Percentiles rank a stretch among this genome's conserved stretches.
phyloP scores from a whole-genome alignment of 2,329 filamentous ascomycete species.

The Dryadomyces sulphureus region DNA sequence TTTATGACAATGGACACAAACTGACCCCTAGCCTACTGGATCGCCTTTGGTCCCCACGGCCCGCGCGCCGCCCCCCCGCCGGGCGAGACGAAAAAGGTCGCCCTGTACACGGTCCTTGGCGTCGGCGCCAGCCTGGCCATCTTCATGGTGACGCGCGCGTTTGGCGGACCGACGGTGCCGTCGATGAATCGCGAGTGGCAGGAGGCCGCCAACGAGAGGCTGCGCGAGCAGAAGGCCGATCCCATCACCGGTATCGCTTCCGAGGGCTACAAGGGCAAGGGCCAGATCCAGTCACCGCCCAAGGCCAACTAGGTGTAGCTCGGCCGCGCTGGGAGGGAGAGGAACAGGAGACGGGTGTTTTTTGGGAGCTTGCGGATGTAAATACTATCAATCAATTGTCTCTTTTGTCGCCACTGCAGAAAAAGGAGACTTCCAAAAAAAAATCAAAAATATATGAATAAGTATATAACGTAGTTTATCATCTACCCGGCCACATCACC shows the following conservation, averaged over 20 bases:
- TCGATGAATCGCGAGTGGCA: constrained; percentile 98
- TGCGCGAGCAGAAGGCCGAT: constrained; percentile 79
- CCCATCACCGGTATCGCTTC: constrained; percentile 74
- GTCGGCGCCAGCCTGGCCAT: constrained; percentile 51
- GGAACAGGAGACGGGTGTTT: neutral
- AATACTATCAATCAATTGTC: too few species aligned
- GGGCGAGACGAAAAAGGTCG: constrained; percentile 69
- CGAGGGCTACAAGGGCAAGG: constrained; percentile 63
- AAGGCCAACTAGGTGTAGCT: constrained; percentile 26
- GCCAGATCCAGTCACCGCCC: constrained; percentile 59
- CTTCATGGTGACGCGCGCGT: constrained; percentile 58
- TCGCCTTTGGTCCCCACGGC: constrained; percentile 92
- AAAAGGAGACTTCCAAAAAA: too few species aligned
- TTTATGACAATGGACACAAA: too few species aligned
- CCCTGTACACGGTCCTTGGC: constrained; percentile 56
- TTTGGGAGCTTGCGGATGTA: too few species aligned
- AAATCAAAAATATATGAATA: too few species aligned
- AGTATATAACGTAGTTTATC: too few species aligned
- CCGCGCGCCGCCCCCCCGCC: constrained; percentile 73
- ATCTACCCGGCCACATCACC: too few species aligned
- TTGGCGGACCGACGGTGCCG: constrained; percentile 57
- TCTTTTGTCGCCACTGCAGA: too few species aligned
- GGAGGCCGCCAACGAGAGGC: constrained; percentile 85
- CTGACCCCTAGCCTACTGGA: constrained; percentile 92
- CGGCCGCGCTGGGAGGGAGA: neutral